Evolutionary conservation across 257 asterid genomes (phyloP).

Genomic region (Jacaranda mimosifolia): DNA sequence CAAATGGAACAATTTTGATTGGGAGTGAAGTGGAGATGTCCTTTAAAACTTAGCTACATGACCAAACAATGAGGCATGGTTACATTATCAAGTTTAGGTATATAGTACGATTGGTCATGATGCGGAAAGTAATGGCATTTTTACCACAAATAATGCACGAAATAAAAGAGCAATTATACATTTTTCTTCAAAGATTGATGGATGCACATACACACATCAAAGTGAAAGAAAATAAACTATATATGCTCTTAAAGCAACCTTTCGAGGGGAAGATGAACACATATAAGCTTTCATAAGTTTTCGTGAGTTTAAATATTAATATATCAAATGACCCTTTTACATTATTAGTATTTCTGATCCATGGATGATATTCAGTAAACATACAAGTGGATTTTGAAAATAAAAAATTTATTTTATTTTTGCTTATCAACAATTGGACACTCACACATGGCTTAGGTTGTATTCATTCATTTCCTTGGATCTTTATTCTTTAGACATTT

Average conservation of each 20-base stretch:
- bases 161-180: no score
- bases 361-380: constrained; percentile 85
- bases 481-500: constrained; percentile 80
- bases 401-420: background rate
- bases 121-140: no score
- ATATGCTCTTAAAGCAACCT: constrained; percentile 87
- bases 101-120: no score
- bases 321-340: constrained; percentile 82
- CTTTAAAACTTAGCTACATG: no score
- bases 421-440: constrained; percentile 15
- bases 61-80: no score
- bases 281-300: constrained; percentile 88
- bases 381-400: constrained; percentile 6
- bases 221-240: background rate
- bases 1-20: no score
- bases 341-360: constrained; percentile 67
- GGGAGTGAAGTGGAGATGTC: no score
- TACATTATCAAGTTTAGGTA: no score
- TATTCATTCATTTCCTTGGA: constrained; percentile 94
- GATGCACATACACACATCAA: background rate
- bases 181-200: no score
- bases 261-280: constrained; percentile 92
- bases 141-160: no score
- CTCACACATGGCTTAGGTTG: constrained; percentile 94
- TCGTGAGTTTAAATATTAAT: constrained; percentile 81